These are phyloP conservation scores for Pythium phragmitis DNA, from an alignment of 352 stramenopile genomes.

Conservation along the genomic window DNA sequence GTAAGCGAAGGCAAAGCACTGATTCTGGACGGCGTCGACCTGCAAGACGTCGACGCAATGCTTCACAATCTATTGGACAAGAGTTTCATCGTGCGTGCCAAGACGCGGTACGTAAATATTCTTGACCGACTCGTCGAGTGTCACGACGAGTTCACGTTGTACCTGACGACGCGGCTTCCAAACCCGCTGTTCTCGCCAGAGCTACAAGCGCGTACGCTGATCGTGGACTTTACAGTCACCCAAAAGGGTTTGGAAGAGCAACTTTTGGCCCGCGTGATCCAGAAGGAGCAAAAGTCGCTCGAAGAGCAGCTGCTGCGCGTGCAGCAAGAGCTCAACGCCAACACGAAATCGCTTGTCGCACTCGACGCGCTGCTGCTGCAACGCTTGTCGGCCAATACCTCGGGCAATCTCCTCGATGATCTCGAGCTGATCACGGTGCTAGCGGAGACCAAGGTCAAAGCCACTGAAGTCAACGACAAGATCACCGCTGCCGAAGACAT, in stretches of 20 bases:
- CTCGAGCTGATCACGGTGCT: slow-evolving; percentile 86
- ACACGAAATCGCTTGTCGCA: slow-evolving; percentile 84
- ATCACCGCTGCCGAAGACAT: slow-evolving; percentile 86
- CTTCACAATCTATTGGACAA: slow-evolving; percentile 69
- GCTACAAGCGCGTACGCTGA: slow-evolving; percentile 58
- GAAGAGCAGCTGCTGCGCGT: slow-evolving; percentile 90
- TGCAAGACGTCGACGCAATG: slow-evolving; percentile 52
- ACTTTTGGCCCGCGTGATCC: slow-evolving; percentile 88
- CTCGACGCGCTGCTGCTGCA: slow-evolving; percentile 88
- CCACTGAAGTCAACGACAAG: slow-evolving; percentile 90
- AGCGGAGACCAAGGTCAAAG: slow-evolving; percentile 88
- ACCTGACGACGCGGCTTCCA: slow-evolving; percentile 60
- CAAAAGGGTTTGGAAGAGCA: slow-evolving; percentile 90
- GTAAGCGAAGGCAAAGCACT: slow-evolving; percentile 87
- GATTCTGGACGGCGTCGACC: slow-evolving; percentile 76
- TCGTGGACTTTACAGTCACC: slow-evolving; percentile 92
- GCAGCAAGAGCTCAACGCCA: slow-evolving; percentile 79
- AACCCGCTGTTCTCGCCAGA: slow-evolving; percentile 77
- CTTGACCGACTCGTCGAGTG: slow-evolving; percentile 70
- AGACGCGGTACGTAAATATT: slow-evolving; percentile 67
- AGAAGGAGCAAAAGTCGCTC: slow-evolving; percentile 88
- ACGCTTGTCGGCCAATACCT: slow-evolving; percentile 75
- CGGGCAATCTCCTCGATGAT: slow-evolving; percentile 87
- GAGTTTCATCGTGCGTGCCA: slow-evolving; percentile 56
- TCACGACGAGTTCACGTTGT: slow-evolving; percentile 63